Percentiles rank a stretch among this genome's conserved stretches.
These are phyloP conservation scores for Urochloa ruziziensis DNA, from an alignment of 176 grass and related monocot genomes.

Conservation along the genomic window DNA sequence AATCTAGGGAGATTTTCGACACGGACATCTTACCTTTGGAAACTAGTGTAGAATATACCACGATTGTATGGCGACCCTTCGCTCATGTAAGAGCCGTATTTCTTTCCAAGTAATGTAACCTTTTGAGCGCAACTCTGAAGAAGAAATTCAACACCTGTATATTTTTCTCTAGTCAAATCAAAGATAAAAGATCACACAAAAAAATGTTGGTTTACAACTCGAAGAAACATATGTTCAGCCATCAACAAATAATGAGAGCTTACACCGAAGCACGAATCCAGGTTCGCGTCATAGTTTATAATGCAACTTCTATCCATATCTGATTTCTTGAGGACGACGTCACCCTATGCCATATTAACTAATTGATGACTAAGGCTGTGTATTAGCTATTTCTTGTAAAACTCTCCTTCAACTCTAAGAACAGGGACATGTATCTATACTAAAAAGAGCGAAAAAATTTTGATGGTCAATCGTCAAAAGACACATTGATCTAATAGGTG, in stretches of 20 bases:
- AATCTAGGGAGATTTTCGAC: not conserved
- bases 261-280: not conserved
- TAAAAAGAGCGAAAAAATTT: too few species aligned
- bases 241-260: too few species aligned
- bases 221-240: not conserved
- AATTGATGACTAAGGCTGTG: too few species aligned
- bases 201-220: not conserved
- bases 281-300: too few species aligned
- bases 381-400: not conserved
- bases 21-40: not conserved
- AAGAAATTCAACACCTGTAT: not conserved
- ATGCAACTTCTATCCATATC: too few species aligned
- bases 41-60: not conserved
- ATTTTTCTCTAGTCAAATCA: not conserved
- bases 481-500: too few species aligned
- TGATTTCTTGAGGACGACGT: not conserved
- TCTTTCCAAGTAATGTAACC: not conserved
- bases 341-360: not conserved
- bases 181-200: not conserved
- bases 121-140: not conserved
- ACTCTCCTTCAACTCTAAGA: too few species aligned
- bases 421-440: too few species aligned
- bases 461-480: too few species aligned
- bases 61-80: not conserved
- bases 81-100: not conserved